Evolutionary conservation across 176 grass and related monocot species (phyloP).

Genomic region (Tillandsia leiboldiana): DNA sequence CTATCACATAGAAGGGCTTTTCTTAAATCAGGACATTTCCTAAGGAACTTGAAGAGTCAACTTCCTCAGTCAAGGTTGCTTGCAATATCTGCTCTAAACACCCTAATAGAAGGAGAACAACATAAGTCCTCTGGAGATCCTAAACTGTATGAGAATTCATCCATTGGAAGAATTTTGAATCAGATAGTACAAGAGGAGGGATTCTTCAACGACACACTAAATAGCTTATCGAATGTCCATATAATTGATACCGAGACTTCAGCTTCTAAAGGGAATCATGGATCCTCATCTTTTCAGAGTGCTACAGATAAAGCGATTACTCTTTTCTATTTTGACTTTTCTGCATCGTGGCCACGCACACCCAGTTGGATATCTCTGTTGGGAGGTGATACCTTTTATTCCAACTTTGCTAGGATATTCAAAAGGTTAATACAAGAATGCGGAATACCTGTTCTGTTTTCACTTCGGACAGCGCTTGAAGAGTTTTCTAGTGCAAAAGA

Average conservation of each 20-base stretch:
- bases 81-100: conserved; percentile 89
- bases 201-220: conserved; percentile 66
- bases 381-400: conserved; percentile 58
- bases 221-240: conserved; percentile 79
- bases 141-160: conserved; percentile 25
- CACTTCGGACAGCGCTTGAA: conserved; percentile 50
- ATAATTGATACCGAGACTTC: conserved; percentile 77
- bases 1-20: conserved; percentile 6
- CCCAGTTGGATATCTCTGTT: conserved; percentile 90
- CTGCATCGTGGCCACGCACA: conserved; percentile 79
- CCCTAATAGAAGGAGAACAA: conserved; percentile 65
- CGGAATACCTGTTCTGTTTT: conserved; percentile 45
- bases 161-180: conserved; percentile 54
- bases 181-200: conserved; percentile 65
- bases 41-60: conserved; percentile 92
- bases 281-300: conserved; percentile 38
- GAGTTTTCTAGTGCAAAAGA: conserved; percentile 91
- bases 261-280: conserved; percentile 47
- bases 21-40: conserved; percentile 74
- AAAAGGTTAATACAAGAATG: conserved; percentile 96
- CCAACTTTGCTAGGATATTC: conserved; percentile 92
- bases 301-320: conserved; percentile 83
- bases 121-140: conserved; percentile 30
- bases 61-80: conserved; percentile 96
- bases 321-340: conserved; percentile 98